Evolutionary conservation across 495 filamentous ascomycete species (phyloP).

Genomic region (Gamarada debralockiae): DNA sequence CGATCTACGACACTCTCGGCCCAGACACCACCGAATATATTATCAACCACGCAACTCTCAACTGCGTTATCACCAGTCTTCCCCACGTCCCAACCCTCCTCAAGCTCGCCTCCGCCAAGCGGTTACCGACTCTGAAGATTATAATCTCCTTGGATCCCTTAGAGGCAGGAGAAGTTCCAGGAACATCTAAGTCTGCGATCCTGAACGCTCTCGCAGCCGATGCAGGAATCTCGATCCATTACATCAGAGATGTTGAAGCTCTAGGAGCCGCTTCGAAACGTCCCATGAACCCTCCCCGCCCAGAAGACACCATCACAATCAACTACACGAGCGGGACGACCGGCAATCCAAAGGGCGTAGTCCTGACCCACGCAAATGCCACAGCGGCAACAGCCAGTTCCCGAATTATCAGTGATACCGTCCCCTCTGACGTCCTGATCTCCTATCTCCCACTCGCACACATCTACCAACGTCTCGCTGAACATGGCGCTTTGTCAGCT

Average conservation of each 20-base stretch:
- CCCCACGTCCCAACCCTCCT: conserved; percentile 84
- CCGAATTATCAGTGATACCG: conserved; percentile 44
- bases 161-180: conserved; percentile 71
- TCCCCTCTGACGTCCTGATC: conserved; percentile 54
- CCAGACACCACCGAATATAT: conserved; percentile 91
- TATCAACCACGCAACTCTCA: conserved; percentile 79
- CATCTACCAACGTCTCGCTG: conserved; percentile 82
- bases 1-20: conserved; percentile 94
- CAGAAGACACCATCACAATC: conserved; percentile 82
- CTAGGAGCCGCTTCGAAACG: conserved; percentile 65
- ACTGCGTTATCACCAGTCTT: conserved; percentile 73
- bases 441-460: conserved; percentile 95
- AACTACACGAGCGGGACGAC: conserved; percentile 99
- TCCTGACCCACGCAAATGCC: conserved; percentile 78
- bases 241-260: conserved; percentile 70
- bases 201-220: conserved; percentile 69
- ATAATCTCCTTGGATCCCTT: conserved; percentile 90
- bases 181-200: conserved; percentile 73
- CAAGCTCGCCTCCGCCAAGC: conserved; percentile 62
- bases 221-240: conserved; percentile 70
- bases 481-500: conserved; percentile 69
- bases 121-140: conserved; percentile 75
- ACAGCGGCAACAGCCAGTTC: conserved; percentile 65
- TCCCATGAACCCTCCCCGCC: conserved; percentile 62
- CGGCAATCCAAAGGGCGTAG: conserved; percentile 89